Conservation (phyloP, 2,329 filamentous ascomycete genomes). For the Ophiostoma piceae region DNA sequence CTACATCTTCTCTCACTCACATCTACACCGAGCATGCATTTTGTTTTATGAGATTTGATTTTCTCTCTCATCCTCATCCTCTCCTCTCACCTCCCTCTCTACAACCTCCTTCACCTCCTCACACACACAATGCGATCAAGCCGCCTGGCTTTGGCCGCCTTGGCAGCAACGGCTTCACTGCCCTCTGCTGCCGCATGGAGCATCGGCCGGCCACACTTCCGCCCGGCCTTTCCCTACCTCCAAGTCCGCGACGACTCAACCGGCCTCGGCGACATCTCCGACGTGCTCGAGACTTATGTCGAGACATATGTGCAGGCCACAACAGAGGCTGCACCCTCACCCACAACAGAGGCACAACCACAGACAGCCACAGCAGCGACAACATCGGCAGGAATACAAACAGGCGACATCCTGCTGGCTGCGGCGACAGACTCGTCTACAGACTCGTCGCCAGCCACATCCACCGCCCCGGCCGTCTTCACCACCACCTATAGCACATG, state of each 20-base stretch:
- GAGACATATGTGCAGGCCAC: not conserved
- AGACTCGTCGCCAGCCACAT: not conserved
- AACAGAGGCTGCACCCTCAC: not conserved
- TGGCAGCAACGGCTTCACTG: not conserved
- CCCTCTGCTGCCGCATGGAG: slow-evolving; percentile 7
- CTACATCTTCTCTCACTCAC: not conserved
- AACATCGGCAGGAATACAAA: not conserved
- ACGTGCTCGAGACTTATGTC: not conserved
- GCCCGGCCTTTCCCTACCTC: not conserved
- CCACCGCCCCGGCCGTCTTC: not conserved
- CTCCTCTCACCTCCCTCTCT: not conserved
- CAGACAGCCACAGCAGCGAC: not conserved
- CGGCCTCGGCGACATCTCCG: not conserved
- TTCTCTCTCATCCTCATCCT: not conserved
- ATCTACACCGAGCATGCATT: slow-evolving; percentile 1
- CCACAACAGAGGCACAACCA: not conserved
- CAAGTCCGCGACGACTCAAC: not conserved
- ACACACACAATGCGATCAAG: slow-evolving; percentile 5
- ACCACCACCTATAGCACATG: not conserved
- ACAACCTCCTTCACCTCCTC: not conserved
- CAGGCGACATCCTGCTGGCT: not conserved
- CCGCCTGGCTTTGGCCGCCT: not conserved
- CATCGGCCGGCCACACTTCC: not conserved
- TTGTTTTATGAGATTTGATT: not conserved
- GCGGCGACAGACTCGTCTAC: not conserved